phyloP scores from a whole-genome alignment of 2,329 filamentous ascomycete species.

The Periconia digitata region DNA sequence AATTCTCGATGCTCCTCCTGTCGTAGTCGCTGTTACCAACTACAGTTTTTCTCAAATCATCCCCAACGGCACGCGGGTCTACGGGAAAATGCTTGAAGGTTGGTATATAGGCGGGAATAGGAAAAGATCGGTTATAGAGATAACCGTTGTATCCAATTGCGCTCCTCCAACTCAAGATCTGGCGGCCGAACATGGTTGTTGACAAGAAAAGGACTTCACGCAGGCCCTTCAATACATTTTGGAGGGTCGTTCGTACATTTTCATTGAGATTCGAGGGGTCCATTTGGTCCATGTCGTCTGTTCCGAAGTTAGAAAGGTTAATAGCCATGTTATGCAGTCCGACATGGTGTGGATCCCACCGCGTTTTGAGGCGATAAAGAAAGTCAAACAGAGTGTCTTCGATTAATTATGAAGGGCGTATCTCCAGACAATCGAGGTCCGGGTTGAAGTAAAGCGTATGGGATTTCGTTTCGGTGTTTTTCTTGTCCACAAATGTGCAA shows the following conservation, averaged over 20 bases:
- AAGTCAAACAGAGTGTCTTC: slow-evolving; percentile 1
- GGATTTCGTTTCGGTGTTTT: background rate
- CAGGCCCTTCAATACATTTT: background rate
- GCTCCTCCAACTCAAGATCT: slow-evolving; percentile 1
- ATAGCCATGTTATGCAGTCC: slow-evolving; percentile 2
- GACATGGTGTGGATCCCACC: slow-evolving; percentile 1
- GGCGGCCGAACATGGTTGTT: background rate
- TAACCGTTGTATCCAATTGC: background rate
- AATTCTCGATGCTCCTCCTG: background rate
- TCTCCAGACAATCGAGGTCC: background rate
- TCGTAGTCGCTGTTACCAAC: background rate
- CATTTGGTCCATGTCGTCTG: background rate
- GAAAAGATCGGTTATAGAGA: background rate
- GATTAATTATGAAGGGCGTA: background rate
- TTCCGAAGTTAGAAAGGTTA: background rate
- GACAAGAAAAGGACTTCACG: slow-evolving; percentile 1
- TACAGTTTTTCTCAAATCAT: background rate
- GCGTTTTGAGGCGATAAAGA: slow-evolving; percentile 1
- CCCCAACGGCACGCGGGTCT: background rate
- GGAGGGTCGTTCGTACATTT: background rate
- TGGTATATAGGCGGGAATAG: background rate
- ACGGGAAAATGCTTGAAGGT: background rate
- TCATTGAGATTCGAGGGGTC: background rate
- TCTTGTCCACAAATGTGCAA: slow-evolving; percentile 5
- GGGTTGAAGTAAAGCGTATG: slow-evolving; percentile 4